Base-by-base conservation (phyloP, 306 rosid species). In the Herpetospermum pedunculosum region DNA sequence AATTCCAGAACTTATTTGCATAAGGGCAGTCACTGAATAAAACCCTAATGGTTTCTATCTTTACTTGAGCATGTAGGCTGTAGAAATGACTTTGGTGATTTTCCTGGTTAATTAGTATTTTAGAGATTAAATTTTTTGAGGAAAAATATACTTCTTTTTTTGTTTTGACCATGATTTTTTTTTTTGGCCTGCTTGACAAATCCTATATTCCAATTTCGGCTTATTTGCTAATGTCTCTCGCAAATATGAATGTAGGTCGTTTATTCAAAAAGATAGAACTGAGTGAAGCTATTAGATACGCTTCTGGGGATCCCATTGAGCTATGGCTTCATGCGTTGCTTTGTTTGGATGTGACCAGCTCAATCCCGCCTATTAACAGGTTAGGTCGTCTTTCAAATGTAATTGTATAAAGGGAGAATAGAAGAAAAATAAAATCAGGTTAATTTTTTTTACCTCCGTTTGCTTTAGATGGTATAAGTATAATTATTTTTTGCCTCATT, bases 271-370 rank as follows among this genome's bases (percentile, higher is more conserved):
- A 88, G 84, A 85, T 94, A 75, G 97, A 89, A 77, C 58, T 94
- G 81, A 89, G 77, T 74, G 98, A 94, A 83, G 83, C 98, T 40
- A 94, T 94, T 50, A 83, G 98, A 94, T 94, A 94, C 78, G 96
- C 96, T 77, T 82, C 92, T 73, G 91, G 90, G 76, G 98, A 94
- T 82, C 95, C 91, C 63, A 84, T 94, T 79, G 99, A 94, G 80
- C 77, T 81, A 70, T 94, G 99, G 99, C 99, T 94, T 75, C 81
- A 89, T 82, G 68, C 77, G 74, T 84, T 94, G 41, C 96, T 94
- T 71, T 94, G 99, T 85, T 79, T 94, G 81, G 99, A 94, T 83
- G 93, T 83, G 72, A 75, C 97, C 58, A 85, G 82, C 72, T 80
- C 89, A 69, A 86, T 89, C 74, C 96, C 98, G 38, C 77, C 76